phyloP scores from a whole-genome alignment of 2,329 filamentous ascomycete species.

The Alternaria sp. region DNA sequence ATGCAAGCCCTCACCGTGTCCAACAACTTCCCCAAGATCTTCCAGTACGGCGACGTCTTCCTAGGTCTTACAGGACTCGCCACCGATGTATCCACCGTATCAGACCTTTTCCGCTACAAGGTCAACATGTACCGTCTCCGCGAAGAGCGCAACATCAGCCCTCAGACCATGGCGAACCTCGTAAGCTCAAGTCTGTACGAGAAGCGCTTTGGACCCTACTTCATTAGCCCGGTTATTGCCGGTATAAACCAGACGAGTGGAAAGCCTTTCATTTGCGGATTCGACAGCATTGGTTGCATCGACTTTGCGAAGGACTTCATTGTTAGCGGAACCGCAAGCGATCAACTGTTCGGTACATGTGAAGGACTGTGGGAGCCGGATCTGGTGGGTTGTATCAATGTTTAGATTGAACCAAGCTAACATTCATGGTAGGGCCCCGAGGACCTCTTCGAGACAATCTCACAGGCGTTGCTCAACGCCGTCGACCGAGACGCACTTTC shows the following conservation, averaged over 20 bases:
- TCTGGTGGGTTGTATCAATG: constrained; percentile 67
- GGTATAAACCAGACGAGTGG: constrained; percentile 94
- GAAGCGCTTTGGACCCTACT: constrained; percentile 94
- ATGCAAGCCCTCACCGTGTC: constrained; percentile 96
- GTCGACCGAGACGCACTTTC: constrained; percentile 96
- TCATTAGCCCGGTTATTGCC: constrained; percentile 92
- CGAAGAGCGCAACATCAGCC: constrained; percentile 96
- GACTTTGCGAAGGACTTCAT: constrained; percentile 99
- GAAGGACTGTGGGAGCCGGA: constrained; percentile 98
- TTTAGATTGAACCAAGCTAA: constrained; percentile 15
- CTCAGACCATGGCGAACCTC: constrained; percentile 94
- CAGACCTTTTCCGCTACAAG: constrained; percentile 98
- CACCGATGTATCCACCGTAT: constrained; percentile 93
- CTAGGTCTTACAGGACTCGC: constrained; percentile 95
- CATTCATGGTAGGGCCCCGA: constrained; percentile 73
- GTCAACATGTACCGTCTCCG: constrained; percentile 99
- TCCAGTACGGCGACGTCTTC: constrained; percentile 95
- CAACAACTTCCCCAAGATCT: constrained; percentile 99
- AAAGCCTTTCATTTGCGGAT: constrained; percentile 97
- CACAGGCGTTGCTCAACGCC: constrained; percentile 92
- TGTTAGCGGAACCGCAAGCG: constrained; percentile 92
- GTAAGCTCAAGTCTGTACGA: constrained; percentile 89
- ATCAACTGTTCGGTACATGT: constrained; percentile 98
- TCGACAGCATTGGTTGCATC: constrained; percentile 99
- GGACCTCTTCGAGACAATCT: constrained; percentile 97